Evolutionary conservation across 2,329 filamentous ascomycete species (phyloP).

Genomic region (Cercospora citrullina): DNA sequence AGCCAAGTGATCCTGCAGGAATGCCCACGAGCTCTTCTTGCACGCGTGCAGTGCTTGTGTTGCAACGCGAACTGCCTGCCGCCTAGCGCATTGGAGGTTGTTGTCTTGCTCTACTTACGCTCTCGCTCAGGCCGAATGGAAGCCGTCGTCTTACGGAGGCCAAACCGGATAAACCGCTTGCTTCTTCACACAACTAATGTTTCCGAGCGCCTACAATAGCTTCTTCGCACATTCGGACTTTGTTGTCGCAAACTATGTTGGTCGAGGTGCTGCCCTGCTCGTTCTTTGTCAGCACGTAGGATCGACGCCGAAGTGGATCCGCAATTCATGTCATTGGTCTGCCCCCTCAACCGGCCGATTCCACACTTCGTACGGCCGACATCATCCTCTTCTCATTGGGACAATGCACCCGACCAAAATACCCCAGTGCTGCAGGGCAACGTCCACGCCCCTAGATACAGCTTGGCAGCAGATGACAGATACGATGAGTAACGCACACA

Average conservation of each 20-base stretch:
- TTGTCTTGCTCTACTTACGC: background rate
- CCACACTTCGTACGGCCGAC: background rate
- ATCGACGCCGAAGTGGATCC: background rate
- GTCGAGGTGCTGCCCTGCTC: background rate
- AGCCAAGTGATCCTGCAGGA: slow-evolving; percentile 11
- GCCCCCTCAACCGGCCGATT: background rate
- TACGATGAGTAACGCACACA: background rate
- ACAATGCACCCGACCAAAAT: background rate
- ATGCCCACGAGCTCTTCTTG: background rate
- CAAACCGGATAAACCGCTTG: background rate
- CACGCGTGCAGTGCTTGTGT: background rate
- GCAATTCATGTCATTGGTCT: background rate
- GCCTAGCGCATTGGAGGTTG: background rate
- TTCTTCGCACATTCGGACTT: background rate
- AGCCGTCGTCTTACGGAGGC: background rate
- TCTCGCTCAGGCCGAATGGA: background rate
- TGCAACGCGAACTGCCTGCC: background rate
- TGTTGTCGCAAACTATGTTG: background rate
- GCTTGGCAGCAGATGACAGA: background rate
- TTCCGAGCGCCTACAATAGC: background rate
- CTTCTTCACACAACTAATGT: background rate
- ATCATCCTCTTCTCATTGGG: background rate
- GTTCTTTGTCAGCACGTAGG: background rate
- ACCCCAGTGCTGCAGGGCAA: background rate
- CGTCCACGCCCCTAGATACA: background rate